These are phyloP conservation scores for Chlorella sp. DNA, from an alignment of 139 green algal species.

Conservation along the genomic window DNA sequence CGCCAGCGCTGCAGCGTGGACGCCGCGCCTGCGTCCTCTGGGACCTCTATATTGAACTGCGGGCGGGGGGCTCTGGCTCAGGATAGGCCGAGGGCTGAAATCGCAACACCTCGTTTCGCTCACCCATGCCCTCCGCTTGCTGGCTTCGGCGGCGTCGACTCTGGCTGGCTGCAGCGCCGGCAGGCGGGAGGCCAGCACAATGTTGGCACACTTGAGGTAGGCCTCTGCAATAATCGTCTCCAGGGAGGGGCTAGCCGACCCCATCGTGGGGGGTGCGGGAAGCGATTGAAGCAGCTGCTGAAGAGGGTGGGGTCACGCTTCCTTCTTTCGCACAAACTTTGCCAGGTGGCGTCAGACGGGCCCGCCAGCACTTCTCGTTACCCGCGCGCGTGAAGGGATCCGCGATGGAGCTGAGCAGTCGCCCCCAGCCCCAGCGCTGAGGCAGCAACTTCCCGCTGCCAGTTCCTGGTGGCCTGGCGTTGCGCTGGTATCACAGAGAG, in stretches of 20 bases:
- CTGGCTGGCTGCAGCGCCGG: not conserved
- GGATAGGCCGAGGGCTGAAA: not conserved
- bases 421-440: too few relatives aligned
- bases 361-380: too few relatives aligned
- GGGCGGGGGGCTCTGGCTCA: not conserved
- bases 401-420: too few relatives aligned
- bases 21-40: constrained; percentile 46
- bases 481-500: too few relatives aligned
- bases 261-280: not conserved
- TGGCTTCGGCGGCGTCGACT: not conserved
- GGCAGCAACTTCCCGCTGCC: too few relatives aligned
- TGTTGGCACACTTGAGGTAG: not conserved
- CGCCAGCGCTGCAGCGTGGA: constrained; percentile 48
- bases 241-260: not conserved
- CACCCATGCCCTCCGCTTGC: constrained; percentile 1
- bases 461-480: too few relatives aligned
- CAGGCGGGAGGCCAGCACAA: not conserved
- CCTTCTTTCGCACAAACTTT: too few relatives aligned
- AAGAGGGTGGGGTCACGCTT: too few relatives aligned
- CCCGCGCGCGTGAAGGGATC: too few relatives aligned
- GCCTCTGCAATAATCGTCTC: not conserved
- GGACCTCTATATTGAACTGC: constrained; percentile 70
- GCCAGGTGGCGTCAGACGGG: too few relatives aligned
- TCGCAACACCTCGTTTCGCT: not conserved
- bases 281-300: not conserved